Evolutionary conservation across 495 filamentous ascomycete genomes (phyloP), one percentile per base, ranked within the genome.

Genomic region (Zalerion maritima): DNA sequence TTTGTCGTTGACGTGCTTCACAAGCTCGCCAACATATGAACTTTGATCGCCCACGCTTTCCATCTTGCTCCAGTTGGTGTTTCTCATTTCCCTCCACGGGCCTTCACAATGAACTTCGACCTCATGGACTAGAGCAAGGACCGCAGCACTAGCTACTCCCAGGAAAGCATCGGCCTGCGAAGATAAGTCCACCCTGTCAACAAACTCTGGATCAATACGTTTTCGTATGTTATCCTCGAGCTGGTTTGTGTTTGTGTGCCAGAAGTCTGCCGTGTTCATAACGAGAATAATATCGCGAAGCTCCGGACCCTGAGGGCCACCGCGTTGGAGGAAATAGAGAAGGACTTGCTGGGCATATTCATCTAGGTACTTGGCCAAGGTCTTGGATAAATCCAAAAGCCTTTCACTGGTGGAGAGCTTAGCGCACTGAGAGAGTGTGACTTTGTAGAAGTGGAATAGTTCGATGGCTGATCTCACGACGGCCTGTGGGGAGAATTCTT

Each of bases 241-340:
- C 40, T 94, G 87, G 32, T 71, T 79, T 38, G 83, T 87, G 10
- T 87, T 96, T 14, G 70, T 74, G 46, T 94, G 86, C 67, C 91
- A 96, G 52, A 96, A 97, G 44, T 97, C 89, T 0, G 89, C 91
- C 1, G 89, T 96, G 49, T 96, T 97, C 24, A 97, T 62, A 4
- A 96, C 81, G 1, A 87, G 60, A 6, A 93, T 67, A 13, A 79
- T 61, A 34, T 92, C 83, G 39, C 94, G 74, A 3, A 84, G 49
- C 3, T 73, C 63, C 0, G 82, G 71, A 2, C 62, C 64, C 47
- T 52, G 64, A 57, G 41, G 62, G 34, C 37, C 64, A 36, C 66
- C 48, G 64, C 71, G 39, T 60, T 81, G 53, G 8, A 94, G 67
- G 43, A 84, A 78, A 31, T 73, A 64, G 8, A 91, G 70, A 4